Base-by-base conservation (phyloP, 1,284 basidiomycete species). In the Tilletia setariae region DNA sequence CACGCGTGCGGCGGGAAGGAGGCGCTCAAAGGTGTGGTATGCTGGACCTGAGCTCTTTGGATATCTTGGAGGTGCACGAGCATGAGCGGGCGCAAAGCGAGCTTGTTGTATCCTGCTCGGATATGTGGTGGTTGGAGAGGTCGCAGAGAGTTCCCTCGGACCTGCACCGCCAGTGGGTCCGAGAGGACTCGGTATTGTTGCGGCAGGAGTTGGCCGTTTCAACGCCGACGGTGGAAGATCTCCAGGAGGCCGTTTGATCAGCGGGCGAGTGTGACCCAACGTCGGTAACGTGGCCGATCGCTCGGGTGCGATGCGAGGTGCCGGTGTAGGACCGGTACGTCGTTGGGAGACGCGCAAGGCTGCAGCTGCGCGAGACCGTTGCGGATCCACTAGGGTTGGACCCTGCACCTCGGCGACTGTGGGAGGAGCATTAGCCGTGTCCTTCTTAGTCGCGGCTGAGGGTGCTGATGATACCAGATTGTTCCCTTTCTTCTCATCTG, bases 401-500 rank as follows among this genome's bases (percentile, higher is more conserved):
- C n/a, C n/a, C n/a, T n/a, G n/a, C n/a, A n/a, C n/a, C n/a, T n/a
- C n/a, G n/a, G n/a, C n/a, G n/a, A n/a, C n/a, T n/a, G n/a, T n/a
- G n/a, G n/a, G n/a, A n/a, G n/a, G n/a, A n/a, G n/a, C n/a, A n/a
- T n/a, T n/a, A n/a, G n/a, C n/a, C n/a, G n/a, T n/a, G n/a, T 56
- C n/a, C 15, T 28, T 23, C 25, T 9, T 19, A 8, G 28, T 32
- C 30, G 30, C 13, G 15, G 16, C 15, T 13, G 30, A 8, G 11
- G 30, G 40, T 15, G 8, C 11, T 28, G 25, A 32, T 9, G 51
- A 16, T 11, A 16, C 15, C 8, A 25, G 7, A 21, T 53, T 9
- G 51, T 7, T 25, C 59, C 85, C 87, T 35, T 84, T 70, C 21
- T 80, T 82, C 6, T 83, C 84, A 4, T 84, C 84, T 16, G 59